Conservation (phyloP, 78 protist genomes). For the slime mould (Dictyostelium discoideum) region DNA sequence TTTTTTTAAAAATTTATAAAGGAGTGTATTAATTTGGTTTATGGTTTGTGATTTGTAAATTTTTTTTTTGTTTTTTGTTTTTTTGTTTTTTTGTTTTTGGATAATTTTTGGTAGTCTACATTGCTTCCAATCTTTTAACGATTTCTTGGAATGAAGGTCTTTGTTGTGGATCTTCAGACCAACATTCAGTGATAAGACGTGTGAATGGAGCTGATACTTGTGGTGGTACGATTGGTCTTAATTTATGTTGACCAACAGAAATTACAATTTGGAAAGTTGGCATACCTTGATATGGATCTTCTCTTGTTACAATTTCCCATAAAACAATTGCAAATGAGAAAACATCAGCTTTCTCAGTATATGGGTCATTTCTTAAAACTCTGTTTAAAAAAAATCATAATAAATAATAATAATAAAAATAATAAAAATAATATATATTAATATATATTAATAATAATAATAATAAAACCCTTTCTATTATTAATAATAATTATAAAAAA, state of each 20-base stretch:
- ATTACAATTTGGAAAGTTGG: constrained; percentile 83
- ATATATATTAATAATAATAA: too few relatives aligned
- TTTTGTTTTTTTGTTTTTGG: neutral
- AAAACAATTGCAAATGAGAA: constrained; percentile 74
- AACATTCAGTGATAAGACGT: constrained; percentile 65
- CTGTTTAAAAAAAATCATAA: neutral
- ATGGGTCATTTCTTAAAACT: constrained; percentile 56
- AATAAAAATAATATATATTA: too few relatives aligned
- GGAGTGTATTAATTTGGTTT: too few relatives aligned
- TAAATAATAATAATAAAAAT: too few relatives aligned
- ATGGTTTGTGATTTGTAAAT: too few relatives aligned
- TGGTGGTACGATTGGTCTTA: constrained; percentile 78
- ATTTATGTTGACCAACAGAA: constrained; percentile 76
- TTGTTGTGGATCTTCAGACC: constrained; percentile 80
- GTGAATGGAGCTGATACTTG: constrained; percentile 48
- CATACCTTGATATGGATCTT: constrained; percentile 84
- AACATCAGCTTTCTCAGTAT: constrained; percentile 76
- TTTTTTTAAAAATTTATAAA: too few relatives aligned
- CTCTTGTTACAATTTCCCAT: constrained; percentile 72
- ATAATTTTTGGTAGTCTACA: neutral
- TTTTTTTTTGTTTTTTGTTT: neutral
- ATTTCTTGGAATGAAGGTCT: constrained; percentile 79
- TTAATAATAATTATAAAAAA: neutral
- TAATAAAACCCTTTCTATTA: too few relatives aligned
- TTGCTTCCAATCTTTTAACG: constrained; percentile 20